A percentile compares a stretch with the other conserved stretches of the same genome.
Conservation (phyloP, 192 early-diverging fungal species). For the Obelidium mucronatum region DNA sequence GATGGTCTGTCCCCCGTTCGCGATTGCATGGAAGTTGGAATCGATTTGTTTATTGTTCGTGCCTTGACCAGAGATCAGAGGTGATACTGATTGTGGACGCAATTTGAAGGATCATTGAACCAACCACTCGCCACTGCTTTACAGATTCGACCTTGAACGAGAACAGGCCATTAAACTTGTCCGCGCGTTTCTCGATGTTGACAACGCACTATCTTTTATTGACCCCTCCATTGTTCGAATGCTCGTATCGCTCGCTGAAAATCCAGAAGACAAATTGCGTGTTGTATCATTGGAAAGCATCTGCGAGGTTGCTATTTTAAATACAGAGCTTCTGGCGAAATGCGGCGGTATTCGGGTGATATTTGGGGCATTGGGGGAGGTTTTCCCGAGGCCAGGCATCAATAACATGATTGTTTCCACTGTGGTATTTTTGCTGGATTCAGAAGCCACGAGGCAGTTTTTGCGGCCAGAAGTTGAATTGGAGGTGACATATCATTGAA, state of each 20-base stretch:
- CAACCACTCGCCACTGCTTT: background rate
- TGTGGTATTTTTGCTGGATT: slow-evolving; percentile 69
- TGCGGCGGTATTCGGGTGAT: slow-evolving; percentile 76
- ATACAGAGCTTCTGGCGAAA: slow-evolving; percentile 63
- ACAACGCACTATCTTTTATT: slow-evolving; percentile 66
- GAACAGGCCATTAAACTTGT: slow-evolving; percentile 82
- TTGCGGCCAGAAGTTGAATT: slow-evolving; percentile 80
- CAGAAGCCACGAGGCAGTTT: slow-evolving; percentile 66
- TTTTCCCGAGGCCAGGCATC: slow-evolving; percentile 64
- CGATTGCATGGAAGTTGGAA: slow-evolving; percentile 54
- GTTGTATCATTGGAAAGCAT: slow-evolving; percentile 79
- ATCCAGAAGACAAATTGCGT: slow-evolving; percentile 76
- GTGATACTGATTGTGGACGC: slow-evolving; percentile 57
- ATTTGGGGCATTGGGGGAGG: slow-evolving; percentile 71
- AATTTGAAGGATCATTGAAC: background rate
- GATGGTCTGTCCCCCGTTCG: slow-evolving; percentile 42
- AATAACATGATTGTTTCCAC: slow-evolving; percentile 70
- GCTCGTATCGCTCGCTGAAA: slow-evolving; percentile 79
- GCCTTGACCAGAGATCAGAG: slow-evolving; percentile 38
- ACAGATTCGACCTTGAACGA: slow-evolving; percentile 68
- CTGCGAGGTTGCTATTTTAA: slow-evolving; percentile 76
- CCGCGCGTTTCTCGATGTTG: slow-evolving; percentile 70
- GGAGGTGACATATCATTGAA: slow-evolving; percentile 55
- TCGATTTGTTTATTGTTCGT: slow-evolving; percentile 76
- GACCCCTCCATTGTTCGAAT: slow-evolving; percentile 72